A percentile compares a stretch with the other conserved stretches of the same genome.
These are phyloP conservation scores for Penicillium salamii DNA, from an alignment of 495 filamentous ascomycete genomes.

Conservation along the genomic window DNA sequence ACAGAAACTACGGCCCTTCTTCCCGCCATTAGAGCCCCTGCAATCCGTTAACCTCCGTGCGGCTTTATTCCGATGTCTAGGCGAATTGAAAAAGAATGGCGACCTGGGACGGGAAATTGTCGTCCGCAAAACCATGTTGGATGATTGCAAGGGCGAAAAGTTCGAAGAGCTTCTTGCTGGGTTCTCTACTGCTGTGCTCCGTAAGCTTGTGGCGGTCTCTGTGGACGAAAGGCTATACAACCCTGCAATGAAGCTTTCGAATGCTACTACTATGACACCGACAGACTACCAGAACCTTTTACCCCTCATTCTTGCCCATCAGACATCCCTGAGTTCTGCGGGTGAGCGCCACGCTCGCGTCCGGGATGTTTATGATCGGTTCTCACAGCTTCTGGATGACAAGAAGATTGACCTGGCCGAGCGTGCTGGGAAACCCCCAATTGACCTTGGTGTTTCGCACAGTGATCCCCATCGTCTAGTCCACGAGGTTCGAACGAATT, in stretches of 20 bases:
- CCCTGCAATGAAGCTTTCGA: constrained; percentile 58
- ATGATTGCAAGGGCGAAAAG: constrained; percentile 84
- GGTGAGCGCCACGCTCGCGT: constrained; percentile 38
- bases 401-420: constrained; percentile 47
- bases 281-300: constrained; percentile 59
- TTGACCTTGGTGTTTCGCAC: constrained; percentile 30
- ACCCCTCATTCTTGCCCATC: constrained; percentile 71
- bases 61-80: constrained; percentile 73
- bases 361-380: constrained; percentile 54
- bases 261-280: constrained; percentile 56
- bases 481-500: constrained; percentile 61
- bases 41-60: constrained; percentile 86
- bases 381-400: constrained; percentile 55
- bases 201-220: constrained; percentile 57
- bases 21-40: constrained; percentile 79
- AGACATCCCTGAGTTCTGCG: constrained; percentile 53
- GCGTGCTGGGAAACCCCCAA: constrained; percentile 20
- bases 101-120: constrained; percentile 72
- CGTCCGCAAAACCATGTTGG: constrained; percentile 84
- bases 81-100: constrained; percentile 82
- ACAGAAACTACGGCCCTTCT: constrained; percentile 85
- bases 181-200: constrained; percentile 78
- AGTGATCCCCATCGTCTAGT: constrained; percentile 34
- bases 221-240: constrained; percentile 27
- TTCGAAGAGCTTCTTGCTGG: constrained; percentile 74